Percentiles rank a stretch among this genome's conserved stretches.
These are phyloP conservation scores for Solanum stenotomum DNA, from an alignment of 257 asterid species.

Conservation along the genomic window DNA sequence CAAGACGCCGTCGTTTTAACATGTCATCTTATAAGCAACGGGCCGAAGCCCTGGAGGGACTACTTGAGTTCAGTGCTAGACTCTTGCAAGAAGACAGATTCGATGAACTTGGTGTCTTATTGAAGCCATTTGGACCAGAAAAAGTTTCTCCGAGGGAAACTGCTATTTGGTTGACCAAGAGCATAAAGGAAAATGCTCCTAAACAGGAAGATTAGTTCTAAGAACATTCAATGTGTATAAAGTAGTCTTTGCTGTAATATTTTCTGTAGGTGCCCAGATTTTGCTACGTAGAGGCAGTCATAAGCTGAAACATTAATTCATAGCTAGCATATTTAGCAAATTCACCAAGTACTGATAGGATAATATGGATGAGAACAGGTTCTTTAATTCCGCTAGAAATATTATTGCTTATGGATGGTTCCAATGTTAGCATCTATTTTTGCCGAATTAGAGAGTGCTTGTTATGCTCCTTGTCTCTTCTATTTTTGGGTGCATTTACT, in stretches of 20 bases:
- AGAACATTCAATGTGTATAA: constrained; percentile 5
- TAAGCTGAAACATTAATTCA: constrained; percentile 11
- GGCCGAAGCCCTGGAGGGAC: constrained; percentile 89
- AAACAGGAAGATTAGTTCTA: constrained; percentile 32
- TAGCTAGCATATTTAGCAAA: neutral
- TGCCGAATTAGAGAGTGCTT: neutral
- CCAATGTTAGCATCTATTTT: neutral
- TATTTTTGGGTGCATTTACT: neutral
- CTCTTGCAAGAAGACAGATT: constrained; percentile 64
- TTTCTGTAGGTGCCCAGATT: constrained; percentile 15
- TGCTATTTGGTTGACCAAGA: constrained; percentile 86
- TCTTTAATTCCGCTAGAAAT: neutral
- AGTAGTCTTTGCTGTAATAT: constrained; percentile 4
- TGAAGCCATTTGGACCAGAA: constrained; percentile 81
- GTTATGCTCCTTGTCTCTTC: neutral
- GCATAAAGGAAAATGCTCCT: constrained; percentile 62
- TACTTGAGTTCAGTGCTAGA: constrained; percentile 87
- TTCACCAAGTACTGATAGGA: neutral
- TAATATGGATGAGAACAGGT: neutral
- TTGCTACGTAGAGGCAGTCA: constrained; percentile 21
- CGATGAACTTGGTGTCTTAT: constrained; percentile 74
- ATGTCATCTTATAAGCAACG: constrained; percentile 75
- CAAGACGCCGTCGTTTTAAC: constrained; percentile 55
- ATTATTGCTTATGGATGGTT: neutral
- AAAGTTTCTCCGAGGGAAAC: constrained; percentile 94